phyloP scores from a whole-genome alignment of 768 basidiomycete species.

The Amanita inopinata region DNA sequence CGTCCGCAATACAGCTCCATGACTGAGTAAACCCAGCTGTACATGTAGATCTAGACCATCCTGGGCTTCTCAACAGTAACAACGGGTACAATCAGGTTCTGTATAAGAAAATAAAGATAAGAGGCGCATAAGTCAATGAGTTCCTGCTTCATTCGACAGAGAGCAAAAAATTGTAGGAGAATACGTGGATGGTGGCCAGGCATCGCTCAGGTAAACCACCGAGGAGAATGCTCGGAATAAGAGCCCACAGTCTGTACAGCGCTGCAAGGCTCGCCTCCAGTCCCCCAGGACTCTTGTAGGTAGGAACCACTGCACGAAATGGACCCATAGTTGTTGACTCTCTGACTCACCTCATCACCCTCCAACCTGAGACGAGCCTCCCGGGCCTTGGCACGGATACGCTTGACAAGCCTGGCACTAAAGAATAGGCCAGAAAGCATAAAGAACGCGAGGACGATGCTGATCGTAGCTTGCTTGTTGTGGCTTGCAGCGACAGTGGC shows the following conservation, averaged over 20 bases:
- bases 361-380: slow-evolving; percentile 31
- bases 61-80: slow-evolving; percentile 5
- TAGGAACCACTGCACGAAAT: background rate
- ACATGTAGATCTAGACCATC: slow-evolving; percentile 1
- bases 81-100: slow-evolving; percentile 4
- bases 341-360: slow-evolving; percentile 40
- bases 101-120: background rate
- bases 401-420: slow-evolving; percentile 28
- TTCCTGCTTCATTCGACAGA: background rate
- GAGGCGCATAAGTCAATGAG: background rate
- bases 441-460: slow-evolving; percentile 28
- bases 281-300: slow-evolving; percentile 8
- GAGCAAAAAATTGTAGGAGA: background rate
- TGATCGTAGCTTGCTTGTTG: slow-evolving; percentile 24
- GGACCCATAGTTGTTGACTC: slow-evolving; percentile 6
- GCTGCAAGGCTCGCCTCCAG: slow-evolving; percentile 3
- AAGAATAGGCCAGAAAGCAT: slow-evolving; percentile 29
- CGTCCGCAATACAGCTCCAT: background rate
- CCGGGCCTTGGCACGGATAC: slow-evolving; percentile 27
- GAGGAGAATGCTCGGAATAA: slow-evolving; percentile 7
- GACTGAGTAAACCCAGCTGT: slow-evolving; percentile 1
- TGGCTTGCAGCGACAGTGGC: slow-evolving; percentile 16
- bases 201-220: slow-evolving; percentile 1
- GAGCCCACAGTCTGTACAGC: background rate
- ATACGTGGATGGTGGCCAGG: background rate